Evolutionary conservation across 768 basidiomycete genomes (phyloP), one percentile per base, ranked within the genome.

Genomic region (Lentinula lateritia): DNA sequence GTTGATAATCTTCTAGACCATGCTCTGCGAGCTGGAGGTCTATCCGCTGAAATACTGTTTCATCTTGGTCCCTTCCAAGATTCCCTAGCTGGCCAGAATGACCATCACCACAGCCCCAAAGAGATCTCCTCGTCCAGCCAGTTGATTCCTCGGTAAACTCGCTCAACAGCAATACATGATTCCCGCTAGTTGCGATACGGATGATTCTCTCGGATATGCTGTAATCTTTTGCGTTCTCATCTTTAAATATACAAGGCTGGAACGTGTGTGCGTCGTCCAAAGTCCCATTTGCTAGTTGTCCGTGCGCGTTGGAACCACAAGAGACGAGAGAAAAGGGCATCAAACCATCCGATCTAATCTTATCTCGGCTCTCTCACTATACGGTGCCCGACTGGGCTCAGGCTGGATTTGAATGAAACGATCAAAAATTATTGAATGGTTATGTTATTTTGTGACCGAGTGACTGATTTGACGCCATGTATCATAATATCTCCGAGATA

Each of bases 51-150:
- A 92, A 90, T 5, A 76, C 65, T 7, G 69, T 66, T 18, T 66
- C 61, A 50, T 64, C 54, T 50, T 66, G 58, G 16, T 63, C 43
- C 23, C 53, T 58, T 43, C 66, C 53, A 58, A 64, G 55, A 0
- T 71, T 75, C 5, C 92, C 92, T 0, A 95, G 83, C 66, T 96
- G 95, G 0, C 92, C 90, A 55, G 72, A 74, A 1, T 75, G 69
- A 20, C 88, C 87, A 60, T 90, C 87, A 3, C 95, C 95, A 60
- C 83, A 83, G 0, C 86, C 92, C 85, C 90, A 92, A 5, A 95
- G 70, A 56, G 83, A 79, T 12, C 64, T 69, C 1, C 54, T 64
- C 13, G 38, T 50, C 34, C 16, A 35, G 12, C 67, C 69, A 6
- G 57, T 52, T 43, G 62, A 55, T 20, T 52, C 42, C 12, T 69